These are phyloP conservation scores for Wallacemonas sp. DNA, from an alignment of 208 protist genomes.

Conservation along the genomic window DNA sequence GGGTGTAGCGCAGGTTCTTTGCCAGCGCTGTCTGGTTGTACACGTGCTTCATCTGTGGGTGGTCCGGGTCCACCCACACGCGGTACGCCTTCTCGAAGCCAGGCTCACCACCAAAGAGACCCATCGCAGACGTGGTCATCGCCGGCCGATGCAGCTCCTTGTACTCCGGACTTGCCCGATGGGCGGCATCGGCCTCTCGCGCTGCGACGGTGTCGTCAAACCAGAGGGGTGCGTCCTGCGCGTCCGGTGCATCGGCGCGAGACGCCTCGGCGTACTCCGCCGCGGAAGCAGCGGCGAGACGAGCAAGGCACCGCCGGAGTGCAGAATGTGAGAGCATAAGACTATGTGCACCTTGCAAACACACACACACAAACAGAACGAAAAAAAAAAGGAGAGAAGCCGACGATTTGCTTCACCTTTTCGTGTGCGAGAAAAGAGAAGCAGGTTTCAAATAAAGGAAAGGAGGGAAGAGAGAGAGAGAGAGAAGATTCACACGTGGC, in stretches of 20 bases:
- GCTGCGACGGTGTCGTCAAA: slow-evolving; percentile 69
- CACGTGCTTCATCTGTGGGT: slow-evolving; percentile 89
- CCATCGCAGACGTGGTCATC: slow-evolving; percentile 78
- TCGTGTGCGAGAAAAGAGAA: no score
- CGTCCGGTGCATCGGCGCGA: neutral
- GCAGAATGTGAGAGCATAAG: slow-evolving; percentile 6
- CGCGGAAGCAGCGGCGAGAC: slow-evolving; percentile 31
- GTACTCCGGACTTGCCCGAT: slow-evolving; percentile 72
- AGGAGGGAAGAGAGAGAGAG: neutral
- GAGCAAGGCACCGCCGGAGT: slow-evolving; percentile 30
- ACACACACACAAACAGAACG: no score
- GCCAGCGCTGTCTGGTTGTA: slow-evolving; percentile 87
- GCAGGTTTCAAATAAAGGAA: no score
- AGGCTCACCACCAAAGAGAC: slow-evolving; percentile 87
- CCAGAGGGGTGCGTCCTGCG: slow-evolving; percentile 40
- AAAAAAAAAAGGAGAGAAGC: slow-evolving; percentile 12
- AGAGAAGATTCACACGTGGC: slow-evolving; percentile 2
- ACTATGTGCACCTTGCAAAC: no score
- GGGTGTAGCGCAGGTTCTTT: slow-evolving; percentile 86
- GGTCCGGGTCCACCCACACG: slow-evolving; percentile 91
- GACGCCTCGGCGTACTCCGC: slow-evolving; percentile 24
- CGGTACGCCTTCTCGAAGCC: slow-evolving; percentile 91
- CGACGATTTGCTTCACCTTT: no score
- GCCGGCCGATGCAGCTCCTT: slow-evolving; percentile 85
- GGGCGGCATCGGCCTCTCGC: slow-evolving; percentile 38